Percentiles rank a stretch among this genome's conserved stretches.
Conservation (phyloP, 2,329 filamentous ascomycete species). For the Aspergillus aculeatinus region DNA sequence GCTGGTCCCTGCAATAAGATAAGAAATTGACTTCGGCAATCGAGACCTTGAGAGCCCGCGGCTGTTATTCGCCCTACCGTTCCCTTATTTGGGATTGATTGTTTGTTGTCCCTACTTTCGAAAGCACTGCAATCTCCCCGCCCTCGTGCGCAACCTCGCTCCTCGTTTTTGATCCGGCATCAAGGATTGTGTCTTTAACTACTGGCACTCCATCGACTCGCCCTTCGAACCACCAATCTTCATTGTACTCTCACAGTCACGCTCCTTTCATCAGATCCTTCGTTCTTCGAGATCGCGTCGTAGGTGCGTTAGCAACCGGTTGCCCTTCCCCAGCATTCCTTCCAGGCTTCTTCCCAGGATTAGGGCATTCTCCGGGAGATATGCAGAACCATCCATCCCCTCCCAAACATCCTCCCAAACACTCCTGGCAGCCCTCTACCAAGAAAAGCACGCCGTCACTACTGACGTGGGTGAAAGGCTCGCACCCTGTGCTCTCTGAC, state of each 20-base stretch:
- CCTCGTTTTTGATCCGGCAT: slow-evolving; percentile 16
- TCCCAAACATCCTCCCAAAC: slow-evolving; percentile 14
- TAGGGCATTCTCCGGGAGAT: slow-evolving; percentile 30
- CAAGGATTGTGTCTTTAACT: slow-evolving; percentile 17
- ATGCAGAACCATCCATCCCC: slow-evolving; percentile 15
- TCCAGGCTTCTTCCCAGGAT: slow-evolving; percentile 24
- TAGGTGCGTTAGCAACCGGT: slow-evolving; percentile 23
- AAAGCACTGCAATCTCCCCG: slow-evolving; percentile 17
- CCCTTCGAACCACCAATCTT: background rate
- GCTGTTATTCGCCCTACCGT: background rate
- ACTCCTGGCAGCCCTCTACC: slow-evolving; percentile 15
- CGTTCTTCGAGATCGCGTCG: slow-evolving; percentile 10
- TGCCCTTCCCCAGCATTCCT: slow-evolving; percentile 32
- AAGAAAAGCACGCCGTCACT: slow-evolving; percentile 12
- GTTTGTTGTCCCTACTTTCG: slow-evolving; percentile 11
- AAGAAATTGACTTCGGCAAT: slow-evolving; percentile 9
- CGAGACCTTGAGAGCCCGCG: background rate
- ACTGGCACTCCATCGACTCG: background rate
- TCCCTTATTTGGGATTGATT: background rate
- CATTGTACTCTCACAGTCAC: background rate
- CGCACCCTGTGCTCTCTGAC: slow-evolving; percentile 9
- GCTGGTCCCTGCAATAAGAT: slow-evolving; percentile 2
- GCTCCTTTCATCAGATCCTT: background rate
- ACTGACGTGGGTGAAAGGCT: slow-evolving; percentile 9
- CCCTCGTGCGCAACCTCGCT: slow-evolving; percentile 19